phyloP scores from a whole-genome alignment of 495 filamentous ascomycete genomes.

The Penicillium odoratum region DNA sequence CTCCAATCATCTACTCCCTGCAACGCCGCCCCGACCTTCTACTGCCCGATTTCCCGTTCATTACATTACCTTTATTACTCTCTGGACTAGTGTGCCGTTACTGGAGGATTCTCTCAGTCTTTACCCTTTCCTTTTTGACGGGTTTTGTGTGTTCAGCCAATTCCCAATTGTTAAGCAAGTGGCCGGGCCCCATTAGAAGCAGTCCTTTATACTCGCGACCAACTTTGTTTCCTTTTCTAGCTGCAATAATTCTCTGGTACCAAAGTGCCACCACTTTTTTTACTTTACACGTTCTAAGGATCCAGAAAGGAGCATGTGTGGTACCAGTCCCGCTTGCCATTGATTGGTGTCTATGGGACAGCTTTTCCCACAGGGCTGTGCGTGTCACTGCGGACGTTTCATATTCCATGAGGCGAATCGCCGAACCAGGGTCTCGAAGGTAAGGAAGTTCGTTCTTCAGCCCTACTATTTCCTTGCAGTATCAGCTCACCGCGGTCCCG shows the following conservation, averaged over 20 bases:
- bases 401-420: conserved; percentile 33
- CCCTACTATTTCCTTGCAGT: conserved; percentile 27
- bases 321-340: conserved; percentile 26
- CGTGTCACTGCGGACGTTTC: conserved; percentile 35
- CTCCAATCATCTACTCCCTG: conserved; percentile 18
- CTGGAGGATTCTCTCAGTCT: not conserved
- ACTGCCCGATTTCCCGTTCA: conserved; percentile 16
- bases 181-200: conserved; percentile 6
- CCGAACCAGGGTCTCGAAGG: conserved; percentile 26
- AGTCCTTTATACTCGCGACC: conserved; percentile 14
- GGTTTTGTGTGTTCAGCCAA: conserved; percentile 1
- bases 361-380: conserved; percentile 29
- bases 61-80: conserved; percentile 1
- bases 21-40: conserved; percentile 19
- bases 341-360: conserved; percentile 40
- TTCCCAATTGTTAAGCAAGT: conserved; percentile 20
- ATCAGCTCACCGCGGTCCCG: conserved; percentile 7
- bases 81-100: not conserved
- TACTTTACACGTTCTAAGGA: conserved; percentile 1
- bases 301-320: conserved; percentile 29
- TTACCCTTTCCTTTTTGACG: conserved; percentile 9
- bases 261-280: conserved; percentile 1
- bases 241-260: conserved; percentile 11
- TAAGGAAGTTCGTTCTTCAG: conserved; percentile 18
- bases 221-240: not conserved